Base-by-base conservation (phyloP, 371 early-diverging fungal genomes). In the Mortierella sp. region DNA sequence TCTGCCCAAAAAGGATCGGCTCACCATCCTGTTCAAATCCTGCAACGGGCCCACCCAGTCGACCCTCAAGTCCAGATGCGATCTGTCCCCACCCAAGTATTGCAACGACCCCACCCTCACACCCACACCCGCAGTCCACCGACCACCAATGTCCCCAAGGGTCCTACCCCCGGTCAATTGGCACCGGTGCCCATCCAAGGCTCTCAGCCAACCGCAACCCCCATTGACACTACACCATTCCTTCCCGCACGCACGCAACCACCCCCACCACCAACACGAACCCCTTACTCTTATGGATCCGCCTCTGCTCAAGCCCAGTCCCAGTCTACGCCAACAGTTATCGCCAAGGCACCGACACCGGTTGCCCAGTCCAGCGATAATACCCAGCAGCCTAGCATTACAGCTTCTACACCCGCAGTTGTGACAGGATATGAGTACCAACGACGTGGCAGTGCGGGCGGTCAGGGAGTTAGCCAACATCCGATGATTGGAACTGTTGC, bases 81-180 rank as follows among this genome's bases (percentile, higher is more conserved):
- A 4, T 71, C 78, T 16, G 78, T 77, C 2, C 82, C 82, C 4
- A 82, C 78, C 2, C 82, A 82, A n/a, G 82, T 82, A 45, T 69
- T 82, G 26, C 82, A 82, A 64, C 74, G 77, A 34, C 73, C 82
- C 10, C 69, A 75, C 40, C 19, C 63, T 37, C 69, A 52, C n/a
- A 9, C 34, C 50, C 19, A 55, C 50, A 24, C 40, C 43, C 19
- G 16, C 45, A 64, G 58, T 9, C 52, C 26, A 24, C 39, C 48
- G 16, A 14, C 41, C 2, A 40, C 55, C 41, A 50, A 29, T 34
- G 31, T 39, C 22, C 39, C 44, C n/a, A 52, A 39, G 22, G 45
- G 52, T 13, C 9, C 47, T 11, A 50, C 19, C 24, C 45, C 63
- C 14, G 55, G 47, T 13, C 63, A 26, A 40, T 7, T 43, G 29